Evolutionary conservation across 2,329 filamentous ascomycete genomes (phyloP).

Genomic region (Alternaria arborescens): DNA sequence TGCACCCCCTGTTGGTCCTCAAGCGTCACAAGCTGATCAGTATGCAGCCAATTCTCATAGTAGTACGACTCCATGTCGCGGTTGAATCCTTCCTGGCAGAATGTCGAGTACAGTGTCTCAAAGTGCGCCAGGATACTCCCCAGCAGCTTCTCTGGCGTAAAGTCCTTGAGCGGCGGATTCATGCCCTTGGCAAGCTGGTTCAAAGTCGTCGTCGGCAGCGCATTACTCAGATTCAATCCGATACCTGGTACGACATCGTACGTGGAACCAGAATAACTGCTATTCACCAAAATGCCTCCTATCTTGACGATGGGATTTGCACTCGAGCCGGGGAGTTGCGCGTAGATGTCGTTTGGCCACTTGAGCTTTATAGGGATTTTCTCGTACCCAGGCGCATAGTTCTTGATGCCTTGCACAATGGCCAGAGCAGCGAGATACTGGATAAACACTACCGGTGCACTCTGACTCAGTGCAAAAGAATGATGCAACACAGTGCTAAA

Average conservation of each 20-base stretch:
- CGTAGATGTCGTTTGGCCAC: slow-evolving; percentile 92
- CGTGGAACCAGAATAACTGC: slow-evolving; percentile 75
- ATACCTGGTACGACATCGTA: slow-evolving; percentile 86
- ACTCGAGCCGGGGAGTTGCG: slow-evolving; percentile 59
- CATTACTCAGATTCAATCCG: slow-evolving; percentile 86
- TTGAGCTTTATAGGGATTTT: slow-evolving; percentile 85
- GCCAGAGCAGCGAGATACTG: slow-evolving; percentile 93
- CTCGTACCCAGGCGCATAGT: slow-evolving; percentile 79
- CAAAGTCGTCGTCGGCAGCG: slow-evolving; percentile 85
- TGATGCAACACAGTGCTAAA: slow-evolving; percentile 91
- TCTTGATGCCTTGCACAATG: slow-evolving; percentile 81
- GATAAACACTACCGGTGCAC: slow-evolving; percentile 86
- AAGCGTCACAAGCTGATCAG: slow-evolving; percentile 72
- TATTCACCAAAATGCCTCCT: slow-evolving; percentile 91
- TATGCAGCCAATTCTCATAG: slow-evolving; percentile 77
- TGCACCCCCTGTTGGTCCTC: slow-evolving; percentile 68
- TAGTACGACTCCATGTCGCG: slow-evolving; percentile 74
- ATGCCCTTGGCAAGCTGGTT: slow-evolving; percentile 68
- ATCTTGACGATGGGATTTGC: slow-evolving; percentile 78
- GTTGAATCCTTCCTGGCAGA: slow-evolving; percentile 79
- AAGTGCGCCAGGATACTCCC: slow-evolving; percentile 81
- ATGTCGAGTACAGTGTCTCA: slow-evolving; percentile 78
- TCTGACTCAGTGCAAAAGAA: slow-evolving; percentile 72
- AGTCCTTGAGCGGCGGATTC: slow-evolving; percentile 57
- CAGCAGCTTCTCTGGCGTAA: slow-evolving; percentile 80